Base-by-base conservation (phyloP, 345 rosid genomes). In the Dipteronia sinensis region DNA sequence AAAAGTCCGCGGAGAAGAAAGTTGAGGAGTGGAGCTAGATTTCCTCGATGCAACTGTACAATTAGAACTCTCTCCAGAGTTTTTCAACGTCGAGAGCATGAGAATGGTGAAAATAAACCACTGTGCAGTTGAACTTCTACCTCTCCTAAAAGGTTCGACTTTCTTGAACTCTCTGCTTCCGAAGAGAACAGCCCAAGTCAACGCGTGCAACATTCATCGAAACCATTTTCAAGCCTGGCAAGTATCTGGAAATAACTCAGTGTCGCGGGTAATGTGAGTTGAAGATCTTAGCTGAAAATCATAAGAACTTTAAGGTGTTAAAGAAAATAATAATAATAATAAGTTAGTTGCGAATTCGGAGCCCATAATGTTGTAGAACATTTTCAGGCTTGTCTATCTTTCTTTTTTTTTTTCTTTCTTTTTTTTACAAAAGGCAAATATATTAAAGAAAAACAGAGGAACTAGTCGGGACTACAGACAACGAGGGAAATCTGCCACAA, bases 11-110 rank as follows among this genome's bases (percentile, higher is more conserved):
- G 5, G 11, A 42, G 10, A 85, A 82, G 65, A 79, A 67, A 6
- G 78, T 85, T 1, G 80, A 85, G 62, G 85, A 79, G 51, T 85
- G 15, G 78, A 82, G 3, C 66, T 85, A 38, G 71, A 80, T 27
- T 85, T 85, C 13, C 0, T 7, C n/a, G 31, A n/a, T 10, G 51
- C 53, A 1, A 2, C 10, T 16, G 70, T 31, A 29, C 34, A 29
- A 29, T 29, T 29, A 3, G 34, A 29, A 29, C 34, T 29, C 34
- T 29, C 34, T 29, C 34, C 65, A 1, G 74, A 40, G n/a, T 34
- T 55, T 16, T 10, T 66, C 22, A 72, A 71, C 10, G n/a, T 64
- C 12, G 12, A 59, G 42, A 13, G 79, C 17, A 1, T 77, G 1
- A 74, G 15, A 44, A 25, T 47, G 20, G 7, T 81, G 16, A 75